phyloP scores from a whole-genome alignment of 257 asterid species.

The Rubia yunnanensis region DNA sequence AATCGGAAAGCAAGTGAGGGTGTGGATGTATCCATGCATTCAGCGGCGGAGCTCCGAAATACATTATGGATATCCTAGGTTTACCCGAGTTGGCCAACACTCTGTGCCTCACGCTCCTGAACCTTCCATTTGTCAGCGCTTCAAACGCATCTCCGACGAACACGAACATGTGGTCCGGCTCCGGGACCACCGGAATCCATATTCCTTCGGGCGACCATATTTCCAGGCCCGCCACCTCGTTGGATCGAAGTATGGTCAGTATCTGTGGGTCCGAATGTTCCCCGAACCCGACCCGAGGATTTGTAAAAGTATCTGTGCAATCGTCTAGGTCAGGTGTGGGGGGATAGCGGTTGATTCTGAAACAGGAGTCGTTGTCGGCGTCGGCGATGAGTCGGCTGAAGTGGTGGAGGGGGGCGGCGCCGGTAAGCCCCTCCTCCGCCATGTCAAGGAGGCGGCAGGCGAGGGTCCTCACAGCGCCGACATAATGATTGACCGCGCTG shows the following conservation, averaged over 20 bases:
- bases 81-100: constrained; percentile 34
- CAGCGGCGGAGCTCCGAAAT: constrained; percentile 60
- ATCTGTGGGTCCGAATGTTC: constrained; percentile 86
- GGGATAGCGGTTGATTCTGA: constrained; percentile 71
- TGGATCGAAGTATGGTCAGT: constrained; percentile 55
- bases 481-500: constrained; percentile 42
- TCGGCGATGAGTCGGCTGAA: constrained; percentile 47
- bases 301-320: no score
- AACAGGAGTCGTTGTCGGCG: constrained; percentile 58
- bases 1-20: constrained; percentile 17
- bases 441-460: constrained; percentile 60
- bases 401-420: constrained; percentile 18
- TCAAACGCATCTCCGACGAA: constrained; percentile 62
- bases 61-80: constrained; percentile 58
- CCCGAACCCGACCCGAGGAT: constrained; percentile 64
- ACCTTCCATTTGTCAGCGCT: constrained; percentile 66
- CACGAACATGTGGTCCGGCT: constrained; percentile 43
- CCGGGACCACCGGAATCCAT: constrained; percentile 62
- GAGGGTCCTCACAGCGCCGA: constrained; percentile 40
- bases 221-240: constrained; percentile 68
- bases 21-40: constrained; percentile 32
- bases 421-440: constrained; percentile 40
- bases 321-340: constrained; percentile 3
- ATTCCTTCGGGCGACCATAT: constrained; percentile 37
- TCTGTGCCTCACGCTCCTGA: constrained; percentile 58